phyloP scores from a whole-genome alignment of 805 yeast genomes.

The Cyberlindnera mississippiensis region DNA sequence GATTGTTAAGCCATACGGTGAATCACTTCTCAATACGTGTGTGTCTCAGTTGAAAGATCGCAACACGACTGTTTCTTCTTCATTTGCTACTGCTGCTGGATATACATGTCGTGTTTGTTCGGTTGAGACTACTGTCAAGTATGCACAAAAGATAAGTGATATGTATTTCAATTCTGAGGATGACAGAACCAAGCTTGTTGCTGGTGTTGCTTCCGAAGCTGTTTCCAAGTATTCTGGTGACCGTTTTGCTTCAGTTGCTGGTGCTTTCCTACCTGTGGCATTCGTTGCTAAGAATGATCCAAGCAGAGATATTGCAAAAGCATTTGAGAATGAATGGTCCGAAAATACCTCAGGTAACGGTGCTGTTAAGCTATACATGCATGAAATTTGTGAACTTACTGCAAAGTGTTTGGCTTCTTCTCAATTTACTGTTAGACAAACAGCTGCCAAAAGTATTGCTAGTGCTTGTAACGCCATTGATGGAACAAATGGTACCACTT shows the following conservation, averaged over 20 bases:
- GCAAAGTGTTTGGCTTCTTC: constrained; percentile 45
- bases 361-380: constrained; percentile 62
- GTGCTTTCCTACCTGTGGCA: constrained; percentile 70
- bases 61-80: constrained; percentile 65
- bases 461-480: constrained; percentile 49
- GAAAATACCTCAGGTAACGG: constrained; percentile 74
- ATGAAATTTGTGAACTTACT: constrained; percentile 59
- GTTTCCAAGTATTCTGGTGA: constrained; percentile 68
- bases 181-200: constrained; percentile 43
- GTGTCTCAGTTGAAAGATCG: constrained; percentile 58
- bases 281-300: constrained; percentile 74
- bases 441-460: constrained; percentile 65
- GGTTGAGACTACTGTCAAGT: constrained; percentile 46
- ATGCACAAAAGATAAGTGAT: constrained; percentile 45
- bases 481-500: constrained; percentile 22
- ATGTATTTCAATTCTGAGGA: constrained; percentile 59
- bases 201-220: constrained; percentile 61
- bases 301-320: constrained; percentile 38
- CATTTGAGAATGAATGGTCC: constrained; percentile 68
- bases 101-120: constrained; percentile 64
- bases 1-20: constrained; percentile 48
- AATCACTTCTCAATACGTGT: constrained; percentile 56
- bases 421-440: constrained; percentile 61
- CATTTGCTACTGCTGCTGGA: constrained; percentile 81
- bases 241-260: constrained; percentile 55